These are phyloP conservation scores for Sequoiadendron giganteum DNA, from an alignment of 75 land plant genomes.

Conservation along the genomic window DNA sequence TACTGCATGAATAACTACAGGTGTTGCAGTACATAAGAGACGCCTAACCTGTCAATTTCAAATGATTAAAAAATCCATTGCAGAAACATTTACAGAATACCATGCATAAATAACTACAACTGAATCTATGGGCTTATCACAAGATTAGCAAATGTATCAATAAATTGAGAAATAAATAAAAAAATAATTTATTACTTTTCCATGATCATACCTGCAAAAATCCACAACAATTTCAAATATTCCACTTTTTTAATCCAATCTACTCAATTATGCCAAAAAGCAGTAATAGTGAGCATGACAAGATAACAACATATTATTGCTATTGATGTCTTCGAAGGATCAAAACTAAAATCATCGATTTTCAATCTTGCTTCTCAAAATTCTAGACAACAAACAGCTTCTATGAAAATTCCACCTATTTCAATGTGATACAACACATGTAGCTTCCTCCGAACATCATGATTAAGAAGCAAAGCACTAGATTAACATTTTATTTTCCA, in stretches of 20 bases:
- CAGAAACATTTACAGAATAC: neutral
- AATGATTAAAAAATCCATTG: neutral
- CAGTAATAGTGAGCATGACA: neutral
- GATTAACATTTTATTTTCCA: neutral
- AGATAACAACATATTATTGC: neutral
- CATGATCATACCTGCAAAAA: neutral
- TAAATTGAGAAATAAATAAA: neutral
- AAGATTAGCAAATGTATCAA: neutral
- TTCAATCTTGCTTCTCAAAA: conserved; percentile 2
- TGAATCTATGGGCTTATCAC: neutral
- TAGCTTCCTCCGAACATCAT: neutral
- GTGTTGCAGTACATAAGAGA: conserved; percentile 85
- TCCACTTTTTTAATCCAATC: neutral
- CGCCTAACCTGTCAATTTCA: conserved; percentile 69
- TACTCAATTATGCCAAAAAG: neutral
- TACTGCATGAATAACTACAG: conserved; percentile 74
- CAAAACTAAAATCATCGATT: neutral
- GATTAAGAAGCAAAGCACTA: neutral
- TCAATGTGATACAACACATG: neutral
- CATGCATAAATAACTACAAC: neutral
- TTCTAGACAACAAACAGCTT: neutral
- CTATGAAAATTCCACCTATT: neutral
- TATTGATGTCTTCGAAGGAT: neutral
- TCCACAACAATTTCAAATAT: neutral
- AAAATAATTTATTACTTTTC: neutral